Base-by-base conservation (phyloP, 495 filamentous ascomycete species). In the Stereocaulon alpinum region DNA sequence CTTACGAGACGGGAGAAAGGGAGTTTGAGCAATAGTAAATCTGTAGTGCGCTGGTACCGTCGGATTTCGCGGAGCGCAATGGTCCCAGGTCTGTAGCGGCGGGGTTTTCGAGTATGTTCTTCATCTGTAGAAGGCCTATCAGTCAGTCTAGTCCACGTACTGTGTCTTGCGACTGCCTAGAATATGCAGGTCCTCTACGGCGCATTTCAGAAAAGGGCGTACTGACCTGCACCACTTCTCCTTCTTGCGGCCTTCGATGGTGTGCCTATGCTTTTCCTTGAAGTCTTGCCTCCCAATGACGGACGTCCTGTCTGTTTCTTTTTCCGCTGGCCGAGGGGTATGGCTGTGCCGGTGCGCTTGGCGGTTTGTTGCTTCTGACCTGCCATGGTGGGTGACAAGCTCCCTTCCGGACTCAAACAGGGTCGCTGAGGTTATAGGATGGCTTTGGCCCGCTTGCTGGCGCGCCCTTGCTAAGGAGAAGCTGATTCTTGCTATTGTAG, bases 21-120 rank as follows among this genome's bases (percentile, higher is more conserved):
- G 3, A 94, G 73, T 68, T 95, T 95, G 18, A 76, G 70, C 53
- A 96, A 71, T 1, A 96, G 73, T 0, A 96, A 77, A 59, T 96
- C 90, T 43, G 87, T 95, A 47, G 76, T 82, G 67, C 80, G 82
- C 72, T 96, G 91, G 68, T 93, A 89, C 65, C 78, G 77, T 50
- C 91, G 79, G 69, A 96, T 96, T 74, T 96, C 91, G 64, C 82
- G 82, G 17, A 96, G 74, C 2, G 91, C 91, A 18, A 86, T 70
- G 1, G 91, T 95, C 58, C 91, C 91, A 3, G 91, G 91, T 58
- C 77, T 85, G 71, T 92, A 96, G 64, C 91, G 82, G 59, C 78
- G 82, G 58, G 57, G 41, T 32, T 68, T 67, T 6, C 63, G 54
- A 17, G 52, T 14, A n/a, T 37, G 34, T 7, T 7, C 34, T 24